These are phyloP conservation scores for Ophiocordyceps camponoti-leonardi DNA, from an alignment of 2,329 filamentous ascomycete genomes.

Conservation along the genomic window DNA sequence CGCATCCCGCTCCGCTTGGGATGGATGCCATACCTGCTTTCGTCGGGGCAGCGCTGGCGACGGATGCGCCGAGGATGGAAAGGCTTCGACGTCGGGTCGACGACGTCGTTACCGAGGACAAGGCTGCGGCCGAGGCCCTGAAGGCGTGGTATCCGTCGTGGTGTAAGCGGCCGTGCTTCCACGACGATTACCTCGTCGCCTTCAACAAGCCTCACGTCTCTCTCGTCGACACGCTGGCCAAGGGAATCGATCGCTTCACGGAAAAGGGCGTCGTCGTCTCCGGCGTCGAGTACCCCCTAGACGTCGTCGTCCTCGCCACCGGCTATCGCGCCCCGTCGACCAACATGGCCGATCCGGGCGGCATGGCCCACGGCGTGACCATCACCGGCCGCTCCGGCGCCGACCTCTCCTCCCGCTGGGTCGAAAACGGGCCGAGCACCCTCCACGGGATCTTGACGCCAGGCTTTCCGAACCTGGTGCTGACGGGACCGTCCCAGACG, in stretches of 20 bases:
- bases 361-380: constrained; percentile 2
- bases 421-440: constrained; percentile 22
- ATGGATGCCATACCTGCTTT: constrained; percentile 8
- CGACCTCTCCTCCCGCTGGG: constrained; percentile 27
- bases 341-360: constrained; percentile 12
- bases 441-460: constrained; percentile 31
- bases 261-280: constrained; percentile 26
- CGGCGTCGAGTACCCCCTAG: constrained; percentile 26
- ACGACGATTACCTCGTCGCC: constrained; percentile 37
- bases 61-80: constrained; percentile 25
- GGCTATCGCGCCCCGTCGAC: constrained; percentile 17
- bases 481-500: constrained; percentile 23
- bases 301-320: constrained; percentile 17
- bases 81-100: constrained; percentile 27
- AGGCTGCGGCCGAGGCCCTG: constrained; percentile 29
- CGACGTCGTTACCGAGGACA: constrained; percentile 32
- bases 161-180: constrained; percentile 48
- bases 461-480: constrained; percentile 39
- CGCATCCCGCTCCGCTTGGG: constrained; percentile 5
- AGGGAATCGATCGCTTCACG: constrained; percentile 29
- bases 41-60: constrained; percentile 16
- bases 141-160: constrained; percentile 43
- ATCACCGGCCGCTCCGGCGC: constrained; percentile 25
- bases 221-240: constrained; percentile 38
- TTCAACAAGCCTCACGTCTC: constrained; percentile 43